Percentiles rank a stretch among this genome's conserved stretches.
phyloP scores from a whole-genome alignment of 2,329 filamentous ascomycete species.

The Colletotrichum graminicola region DNA sequence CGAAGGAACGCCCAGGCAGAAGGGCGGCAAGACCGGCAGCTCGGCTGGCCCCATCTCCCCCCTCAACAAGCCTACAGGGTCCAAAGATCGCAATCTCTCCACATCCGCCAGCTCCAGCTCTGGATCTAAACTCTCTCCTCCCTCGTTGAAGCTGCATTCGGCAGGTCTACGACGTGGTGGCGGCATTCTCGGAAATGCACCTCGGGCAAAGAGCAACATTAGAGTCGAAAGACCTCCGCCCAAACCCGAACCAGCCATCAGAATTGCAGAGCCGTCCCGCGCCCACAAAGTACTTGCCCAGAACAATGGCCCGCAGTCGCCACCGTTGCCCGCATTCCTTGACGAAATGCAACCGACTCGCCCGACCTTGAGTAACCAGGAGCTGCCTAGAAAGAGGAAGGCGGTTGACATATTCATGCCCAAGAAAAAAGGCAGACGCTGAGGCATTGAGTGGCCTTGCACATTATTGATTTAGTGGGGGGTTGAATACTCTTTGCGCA shows the following conservation, averaged over 20 bases:
- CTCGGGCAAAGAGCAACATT: slow-evolving; percentile 35
- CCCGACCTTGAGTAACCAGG: slow-evolving; percentile 17
- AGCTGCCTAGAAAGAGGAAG: slow-evolving; percentile 56
- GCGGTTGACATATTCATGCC: slow-evolving; percentile 64
- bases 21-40: slow-evolving; percentile 8
- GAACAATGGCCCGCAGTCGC: slow-evolving; percentile 37
- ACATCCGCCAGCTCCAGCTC: background rate
- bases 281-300: slow-evolving; percentile 18
- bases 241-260: slow-evolving; percentile 9
- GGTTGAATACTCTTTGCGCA: background rate
- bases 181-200: slow-evolving; percentile 33
- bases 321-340: slow-evolving; percentile 42
- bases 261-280: slow-evolving; percentile 4
- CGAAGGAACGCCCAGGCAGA: slow-evolving; percentile 22
- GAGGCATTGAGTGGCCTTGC: background rate
- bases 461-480: background rate
- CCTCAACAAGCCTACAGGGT: background rate
- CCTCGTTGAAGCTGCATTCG: slow-evolving; percentile 5
- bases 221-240: slow-evolving; percentile 28
- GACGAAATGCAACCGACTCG: slow-evolving; percentile 32
- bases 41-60: slow-evolving; percentile 5
- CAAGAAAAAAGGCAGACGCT: slow-evolving; percentile 54
- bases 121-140: background rate
- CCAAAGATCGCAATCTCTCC: slow-evolving; percentile 4
- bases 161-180: slow-evolving; percentile 29